A percentile compares a stretch with the other conserved stretches of the same genome.
These are phyloP conservation scores for Lophium mytilinum DNA, from an alignment of 495 filamentous ascomycete genomes.

Conservation along the genomic window DNA sequence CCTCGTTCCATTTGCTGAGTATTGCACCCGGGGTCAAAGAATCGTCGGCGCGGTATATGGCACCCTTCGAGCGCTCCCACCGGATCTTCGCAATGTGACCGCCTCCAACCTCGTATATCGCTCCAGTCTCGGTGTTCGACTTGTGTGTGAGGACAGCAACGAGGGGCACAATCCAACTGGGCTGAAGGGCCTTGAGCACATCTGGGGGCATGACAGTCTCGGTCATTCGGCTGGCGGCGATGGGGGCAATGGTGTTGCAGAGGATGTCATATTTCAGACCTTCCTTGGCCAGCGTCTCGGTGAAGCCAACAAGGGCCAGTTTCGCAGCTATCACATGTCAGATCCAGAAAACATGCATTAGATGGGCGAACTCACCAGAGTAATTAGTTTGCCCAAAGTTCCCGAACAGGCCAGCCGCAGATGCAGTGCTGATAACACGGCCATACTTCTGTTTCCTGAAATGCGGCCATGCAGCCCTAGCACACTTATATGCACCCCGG, in stretches of 20 bases:
- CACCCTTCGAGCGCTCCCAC: constrained; percentile 92
- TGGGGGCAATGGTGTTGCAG: constrained; percentile 90
- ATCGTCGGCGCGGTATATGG: constrained; percentile 81
- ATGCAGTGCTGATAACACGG: constrained; percentile 90
- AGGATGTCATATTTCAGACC: constrained; percentile 97
- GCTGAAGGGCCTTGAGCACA: constrained; percentile 78
- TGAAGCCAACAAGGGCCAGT: constrained; percentile 93
- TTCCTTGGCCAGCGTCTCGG: constrained; percentile 96
- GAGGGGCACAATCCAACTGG: constrained; percentile 91
- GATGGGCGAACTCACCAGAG: constrained; percentile 47
- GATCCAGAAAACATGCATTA: background rate
- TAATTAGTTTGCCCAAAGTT: constrained; percentile 97
- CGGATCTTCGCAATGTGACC: constrained; percentile 88
- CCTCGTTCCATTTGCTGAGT: constrained; percentile 77
- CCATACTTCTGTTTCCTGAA: constrained; percentile 99
- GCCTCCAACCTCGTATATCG: constrained; percentile 90
- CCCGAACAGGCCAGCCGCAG: constrained; percentile 90
- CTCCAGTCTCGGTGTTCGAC: constrained; percentile 80
- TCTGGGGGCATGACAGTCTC: constrained; percentile 97
- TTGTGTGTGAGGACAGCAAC: constrained; percentile 86
- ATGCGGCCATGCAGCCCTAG: constrained; percentile 92
- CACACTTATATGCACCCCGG: constrained; percentile 93
- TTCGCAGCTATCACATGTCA: constrained; percentile 61
- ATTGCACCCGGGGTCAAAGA: constrained; percentile 83
- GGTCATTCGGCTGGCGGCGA: constrained; percentile 95